phyloP scores from a whole-genome alignment of 1,139 yeast species.

The Suhomyces panamericanus region DNA sequence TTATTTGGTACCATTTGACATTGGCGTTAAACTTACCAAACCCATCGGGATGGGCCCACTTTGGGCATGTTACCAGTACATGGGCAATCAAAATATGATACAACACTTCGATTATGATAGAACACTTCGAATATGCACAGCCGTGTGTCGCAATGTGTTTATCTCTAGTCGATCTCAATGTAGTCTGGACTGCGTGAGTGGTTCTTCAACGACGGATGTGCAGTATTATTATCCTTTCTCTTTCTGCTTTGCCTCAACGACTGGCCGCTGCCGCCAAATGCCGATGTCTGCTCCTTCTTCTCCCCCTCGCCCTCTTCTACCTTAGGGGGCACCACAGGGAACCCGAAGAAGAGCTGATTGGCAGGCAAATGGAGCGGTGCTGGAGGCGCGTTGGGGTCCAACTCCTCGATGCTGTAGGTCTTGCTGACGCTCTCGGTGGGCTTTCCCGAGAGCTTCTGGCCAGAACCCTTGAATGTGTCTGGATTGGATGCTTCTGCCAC shows the following conservation, averaged over 20 bases:
- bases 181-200: slow-evolving; percentile 68
- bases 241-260: slow-evolving; percentile 73
- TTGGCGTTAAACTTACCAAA: no score
- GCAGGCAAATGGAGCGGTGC: slow-evolving; percentile 73
- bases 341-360: slow-evolving; percentile 92
- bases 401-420: slow-evolving; percentile 34
- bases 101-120: no score
- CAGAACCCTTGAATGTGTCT: slow-evolving; percentile 57
- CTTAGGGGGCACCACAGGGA: slow-evolving; percentile 76
- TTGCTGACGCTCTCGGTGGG: slow-evolving; percentile 24
- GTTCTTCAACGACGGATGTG: slow-evolving; percentile 47
- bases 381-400: slow-evolving; percentile 60
- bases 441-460: slow-evolving; percentile 74
- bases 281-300: slow-evolving; percentile 27
- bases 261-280: slow-evolving; percentile 65
- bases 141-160: no score
- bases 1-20: no score
- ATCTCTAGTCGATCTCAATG: slow-evolving; percentile 75
- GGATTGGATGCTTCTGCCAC: slow-evolving; percentile 42
- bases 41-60: no score
- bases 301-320: slow-evolving; percentile 42
- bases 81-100: no score
- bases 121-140: no score
- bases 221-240: slow-evolving; percentile 59
- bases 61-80: no score